phyloP scores from a whole-genome alignment of 176 grass and related monocot species.

The Musa itinerans region DNA sequence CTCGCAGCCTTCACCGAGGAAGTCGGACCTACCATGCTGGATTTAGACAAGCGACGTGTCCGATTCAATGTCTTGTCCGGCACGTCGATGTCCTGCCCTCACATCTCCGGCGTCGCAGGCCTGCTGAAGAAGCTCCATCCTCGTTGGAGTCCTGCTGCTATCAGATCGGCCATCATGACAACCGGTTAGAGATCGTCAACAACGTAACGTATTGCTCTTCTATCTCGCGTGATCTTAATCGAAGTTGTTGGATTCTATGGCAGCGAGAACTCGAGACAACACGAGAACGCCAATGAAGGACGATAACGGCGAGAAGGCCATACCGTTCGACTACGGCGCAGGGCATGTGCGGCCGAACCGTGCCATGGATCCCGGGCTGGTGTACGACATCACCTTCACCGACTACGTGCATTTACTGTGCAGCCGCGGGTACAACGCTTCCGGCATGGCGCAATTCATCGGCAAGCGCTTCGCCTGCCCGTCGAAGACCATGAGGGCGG shows the following conservation, averaged over 20 bases:
- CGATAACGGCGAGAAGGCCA: constrained; percentile 25
- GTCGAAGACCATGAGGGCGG: constrained; percentile 3
- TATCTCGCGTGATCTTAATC: too few species aligned
- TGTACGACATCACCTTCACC: constrained; percentile 40
- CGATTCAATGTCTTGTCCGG: constrained; percentile 23
- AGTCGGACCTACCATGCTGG: neutral
- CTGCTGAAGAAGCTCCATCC: constrained; percentile 25
- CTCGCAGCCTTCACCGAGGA: constrained; percentile 23
- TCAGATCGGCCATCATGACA: constrained; percentile 35
- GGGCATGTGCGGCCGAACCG: constrained; percentile 65
- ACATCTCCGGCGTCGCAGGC: constrained; percentile 25
- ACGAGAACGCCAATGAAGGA: constrained; percentile 38
- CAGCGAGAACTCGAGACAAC: constrained; percentile 63
- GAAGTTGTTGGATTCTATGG: neutral
- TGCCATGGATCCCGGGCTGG: constrained; percentile 58
- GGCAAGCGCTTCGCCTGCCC: constrained; percentile 40
- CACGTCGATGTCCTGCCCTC: constrained; percentile 39
- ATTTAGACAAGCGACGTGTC: neutral
- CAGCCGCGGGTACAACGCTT: constrained; percentile 31
- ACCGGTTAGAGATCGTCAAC: constrained; percentile 17
- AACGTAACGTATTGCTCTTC: too few species aligned
- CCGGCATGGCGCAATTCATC: constrained; percentile 12
- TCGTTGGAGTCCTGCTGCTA: constrained; percentile 32
- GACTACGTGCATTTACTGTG: constrained; percentile 70
- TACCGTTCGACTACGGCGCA: constrained; percentile 47